A percentile compares a stretch with the other conserved stretches of the same genome.
These are phyloP conservation scores for Gastrodia elata DNA, from an alignment of 106 monocot species.

Conservation along the genomic window DNA sequence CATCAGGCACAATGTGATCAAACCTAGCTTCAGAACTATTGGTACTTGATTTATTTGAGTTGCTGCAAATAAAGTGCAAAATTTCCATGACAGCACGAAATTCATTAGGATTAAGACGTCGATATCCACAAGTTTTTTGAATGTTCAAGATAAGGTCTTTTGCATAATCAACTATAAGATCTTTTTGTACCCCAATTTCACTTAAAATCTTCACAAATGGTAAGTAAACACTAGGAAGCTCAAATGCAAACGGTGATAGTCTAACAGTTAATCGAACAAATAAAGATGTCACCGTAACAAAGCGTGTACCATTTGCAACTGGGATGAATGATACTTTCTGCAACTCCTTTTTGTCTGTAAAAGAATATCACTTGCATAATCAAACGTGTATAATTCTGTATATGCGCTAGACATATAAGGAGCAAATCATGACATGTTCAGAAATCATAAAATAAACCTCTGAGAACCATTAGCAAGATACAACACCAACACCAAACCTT, in stretches of 20 bases:
- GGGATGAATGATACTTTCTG: slow-evolving; percentile 80
- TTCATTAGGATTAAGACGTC: slow-evolving; percentile 94
- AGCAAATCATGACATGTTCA: neutral
- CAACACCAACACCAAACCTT: no score
- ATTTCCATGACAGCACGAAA: slow-evolving; percentile 91
- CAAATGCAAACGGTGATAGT: slow-evolving; percentile 96
- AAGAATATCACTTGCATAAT: slow-evolving; percentile 4
- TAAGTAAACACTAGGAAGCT: slow-evolving; percentile 71
- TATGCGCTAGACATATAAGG: neutral
- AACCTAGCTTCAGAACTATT: slow-evolving; percentile 24
- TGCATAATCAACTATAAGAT: slow-evolving; percentile 60
- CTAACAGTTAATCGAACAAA: slow-evolving; percentile 78
- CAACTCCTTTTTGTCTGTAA: slow-evolving; percentile 63
- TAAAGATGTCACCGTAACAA: slow-evolving; percentile 60
- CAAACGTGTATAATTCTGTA: neutral
- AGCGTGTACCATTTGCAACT: slow-evolving; percentile 97
- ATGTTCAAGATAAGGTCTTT: slow-evolving; percentile 63
- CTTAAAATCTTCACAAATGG: slow-evolving; percentile 83
- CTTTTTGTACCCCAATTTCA: slow-evolving; percentile 78
- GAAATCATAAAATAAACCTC: neutral
- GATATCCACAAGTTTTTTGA: slow-evolving; percentile 85
- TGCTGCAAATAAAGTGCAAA: slow-evolving; percentile 73
- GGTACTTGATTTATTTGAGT: slow-evolving; percentile 16
- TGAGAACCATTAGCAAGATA: no score
- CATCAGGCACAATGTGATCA: slow-evolving; percentile 82